Percentiles rank a stretch among this genome's conserved stretches.
Evolutionary conservation across 257 asterid species (phyloP).

Genomic region (Ballota nigra): DNA sequence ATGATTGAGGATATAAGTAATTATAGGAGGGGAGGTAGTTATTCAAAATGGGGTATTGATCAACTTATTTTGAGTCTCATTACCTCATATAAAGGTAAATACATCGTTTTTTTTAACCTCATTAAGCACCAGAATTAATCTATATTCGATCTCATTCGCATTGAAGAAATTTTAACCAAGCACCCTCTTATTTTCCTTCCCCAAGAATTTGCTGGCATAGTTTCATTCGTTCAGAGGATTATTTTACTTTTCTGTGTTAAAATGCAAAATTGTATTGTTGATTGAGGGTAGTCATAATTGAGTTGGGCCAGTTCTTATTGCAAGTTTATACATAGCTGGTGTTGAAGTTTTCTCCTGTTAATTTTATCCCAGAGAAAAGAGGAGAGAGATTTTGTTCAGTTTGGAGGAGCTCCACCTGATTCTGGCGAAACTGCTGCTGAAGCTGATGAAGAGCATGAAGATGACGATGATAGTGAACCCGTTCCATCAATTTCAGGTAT

Average conservation of each 20-base stretch:
- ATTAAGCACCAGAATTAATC: too few species aligned
- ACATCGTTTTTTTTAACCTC: too few species aligned
- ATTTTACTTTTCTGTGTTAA: neutral
- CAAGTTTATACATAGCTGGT: neutral
- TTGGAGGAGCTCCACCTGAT: slow-evolving; percentile 67
- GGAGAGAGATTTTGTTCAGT: slow-evolving; percentile 66
- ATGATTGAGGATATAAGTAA: too few species aligned
- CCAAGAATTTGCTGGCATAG: neutral
- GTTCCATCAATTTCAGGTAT: slow-evolving; percentile 72
- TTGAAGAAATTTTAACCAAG: too few species aligned
- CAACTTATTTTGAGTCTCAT: too few species aligned
- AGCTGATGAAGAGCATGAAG: slow-evolving; percentile 40
- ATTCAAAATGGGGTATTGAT: too few species aligned
- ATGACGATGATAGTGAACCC: slow-evolving; percentile 45
- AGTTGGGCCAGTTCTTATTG: neutral
- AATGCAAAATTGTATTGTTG: neutral
- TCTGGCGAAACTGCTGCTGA: slow-evolving; percentile 37
- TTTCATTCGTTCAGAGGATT: neutral
- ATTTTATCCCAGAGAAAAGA: slow-evolving; percentile 57
- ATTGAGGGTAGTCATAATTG: neutral
- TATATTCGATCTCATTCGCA: too few species aligned
- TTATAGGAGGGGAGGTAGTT: too few species aligned
- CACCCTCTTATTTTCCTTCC: too few species aligned
- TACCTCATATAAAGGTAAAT: too few species aligned
- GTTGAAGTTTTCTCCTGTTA: slow-evolving; percentile 7